Conservation (phyloP, 441 rosid species). For the Geranium incanum region DNA sequence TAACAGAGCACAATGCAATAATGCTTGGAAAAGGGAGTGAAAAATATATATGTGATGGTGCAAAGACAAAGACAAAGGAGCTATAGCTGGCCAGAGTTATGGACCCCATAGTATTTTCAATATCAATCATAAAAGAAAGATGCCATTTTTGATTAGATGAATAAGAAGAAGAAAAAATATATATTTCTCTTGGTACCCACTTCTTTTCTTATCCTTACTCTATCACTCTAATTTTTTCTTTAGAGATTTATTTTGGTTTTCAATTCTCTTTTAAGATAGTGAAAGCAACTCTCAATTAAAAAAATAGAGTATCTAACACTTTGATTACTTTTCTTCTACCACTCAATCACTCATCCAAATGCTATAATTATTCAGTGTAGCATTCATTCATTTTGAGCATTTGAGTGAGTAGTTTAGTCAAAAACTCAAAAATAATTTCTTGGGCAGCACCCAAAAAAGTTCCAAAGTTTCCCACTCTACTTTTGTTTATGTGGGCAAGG, state of each 20-base stretch:
- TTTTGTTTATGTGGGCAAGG: constrained; percentile 8
- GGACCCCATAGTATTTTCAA: constrained; percentile 18
- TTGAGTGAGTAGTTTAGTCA: not conserved
- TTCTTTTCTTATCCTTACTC: constrained; percentile 9
- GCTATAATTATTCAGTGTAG: not conserved
- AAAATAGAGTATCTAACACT: constrained; percentile 14
- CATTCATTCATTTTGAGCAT: not conserved
- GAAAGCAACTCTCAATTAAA: not conserved
- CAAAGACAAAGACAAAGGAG: constrained; percentile 22
- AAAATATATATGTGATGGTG: not conserved
- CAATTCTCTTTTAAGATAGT: constrained; percentile 5
- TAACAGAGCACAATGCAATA: constrained; percentile 4
- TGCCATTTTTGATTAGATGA: constrained; percentile 12
- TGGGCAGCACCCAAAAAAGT: not conserved
- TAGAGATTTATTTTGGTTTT: not conserved
- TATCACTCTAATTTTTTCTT: not conserved
- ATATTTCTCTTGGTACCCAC: constrained; percentile 21
- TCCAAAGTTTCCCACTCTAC: not conserved
- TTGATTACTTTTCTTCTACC: constrained; percentile 15
- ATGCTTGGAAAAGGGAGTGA: not conserved
- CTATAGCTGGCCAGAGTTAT: constrained; percentile 27
- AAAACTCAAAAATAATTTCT: constrained; percentile 1
- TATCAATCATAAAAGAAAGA: constrained; percentile 18
- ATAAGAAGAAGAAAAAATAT: not conserved
- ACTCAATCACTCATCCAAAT: not conserved